A percentile compares a stretch with the other conserved stretches of the same genome.
These are phyloP conservation scores for Pseudopediastrum boryanum DNA, from an alignment of 139 green algal species.

Conservation along the genomic window DNA sequence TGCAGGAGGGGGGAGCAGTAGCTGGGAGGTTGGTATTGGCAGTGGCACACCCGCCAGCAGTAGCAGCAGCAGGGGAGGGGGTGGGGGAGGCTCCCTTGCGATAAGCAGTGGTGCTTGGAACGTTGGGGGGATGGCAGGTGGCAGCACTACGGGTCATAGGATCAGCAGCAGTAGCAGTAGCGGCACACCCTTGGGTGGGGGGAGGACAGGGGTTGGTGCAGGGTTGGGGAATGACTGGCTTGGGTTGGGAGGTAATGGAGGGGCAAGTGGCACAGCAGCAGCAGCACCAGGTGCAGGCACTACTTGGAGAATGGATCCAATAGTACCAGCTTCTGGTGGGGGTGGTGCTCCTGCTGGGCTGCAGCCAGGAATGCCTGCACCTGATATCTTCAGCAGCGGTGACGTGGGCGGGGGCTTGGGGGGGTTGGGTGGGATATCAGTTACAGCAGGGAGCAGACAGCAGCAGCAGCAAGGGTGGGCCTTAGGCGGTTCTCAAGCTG, in stretches of 20 bases:
- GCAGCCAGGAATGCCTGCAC: background rate
- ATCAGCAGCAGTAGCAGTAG: background rate
- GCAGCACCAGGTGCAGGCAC: constrained; percentile 17
- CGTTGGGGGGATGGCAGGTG: background rate
- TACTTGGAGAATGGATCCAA: background rate
- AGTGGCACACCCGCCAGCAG: background rate
- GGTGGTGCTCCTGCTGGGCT: background rate
- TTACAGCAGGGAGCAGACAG: background rate
- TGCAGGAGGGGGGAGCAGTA: background rate
- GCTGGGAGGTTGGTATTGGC: background rate
- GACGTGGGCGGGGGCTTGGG: background rate
- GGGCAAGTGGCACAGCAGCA: background rate
- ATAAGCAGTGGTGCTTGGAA: background rate
- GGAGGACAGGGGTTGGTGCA: background rate
- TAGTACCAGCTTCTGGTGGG: background rate
- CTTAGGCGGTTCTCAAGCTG: too few species aligned
- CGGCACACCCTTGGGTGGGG: background rate
- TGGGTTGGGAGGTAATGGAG: background rate
- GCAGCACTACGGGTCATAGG: background rate
- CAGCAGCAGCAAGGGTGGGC: constrained; percentile 2
- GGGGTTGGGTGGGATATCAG: background rate
- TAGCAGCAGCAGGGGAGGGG: background rate
- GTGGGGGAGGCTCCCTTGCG: background rate
- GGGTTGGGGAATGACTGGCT: background rate
- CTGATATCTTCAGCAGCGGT: constrained; percentile 21